Evolutionary conservation across 331 rosid species (phyloP), one percentile per base, ranked within the genome.

Genomic region (Arachis monticola): DNA sequence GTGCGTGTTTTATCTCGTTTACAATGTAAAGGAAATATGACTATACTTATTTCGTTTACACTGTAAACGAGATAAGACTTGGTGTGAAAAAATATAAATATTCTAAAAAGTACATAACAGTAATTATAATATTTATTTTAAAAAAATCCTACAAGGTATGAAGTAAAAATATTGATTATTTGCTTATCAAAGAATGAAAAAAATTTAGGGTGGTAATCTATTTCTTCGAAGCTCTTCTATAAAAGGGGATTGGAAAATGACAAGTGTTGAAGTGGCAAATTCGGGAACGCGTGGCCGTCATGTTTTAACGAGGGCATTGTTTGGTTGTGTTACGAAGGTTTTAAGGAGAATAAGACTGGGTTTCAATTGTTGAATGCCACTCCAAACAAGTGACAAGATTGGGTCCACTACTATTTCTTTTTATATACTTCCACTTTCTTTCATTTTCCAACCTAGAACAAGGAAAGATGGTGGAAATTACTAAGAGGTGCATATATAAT

Each of bases 381-480:
- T 50, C 30, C 58, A 41, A 50, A 70, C 62, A 32, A 40, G 38
- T 64, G 38, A n/a, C 1, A 13, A 13, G 46, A 32, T 52, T 40
- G 82, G 82, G 77, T 10, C 87, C 83, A 79, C 69, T 7, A 17
- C 48, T 8, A 70, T 67, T 47, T 72, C 0, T 47, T 53, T 64
- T 79, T 75, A 2, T 35, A 2, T 2, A 35, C 3, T 35, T 35
- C 40, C 40, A 79, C 69, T 7, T 55, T 8, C 74, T 67, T 56
- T 72, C 0, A 56, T 53, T 64, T 79, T 75, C 74, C 61, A 60
- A 53, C 72, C 7, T 2, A 79, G 14, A 51, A n/a, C 59, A 13
- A 51, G 17, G 69, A 65, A 59, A 74, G 45, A 42, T 27, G 46
- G 30, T 4, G 72, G 48, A 63, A 42, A 7, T 77, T 77, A 38